Evolutionary conservation across 2,329 filamentous ascomycete genomes (phyloP).

Genomic region (Aspergillus terreus): DNA sequence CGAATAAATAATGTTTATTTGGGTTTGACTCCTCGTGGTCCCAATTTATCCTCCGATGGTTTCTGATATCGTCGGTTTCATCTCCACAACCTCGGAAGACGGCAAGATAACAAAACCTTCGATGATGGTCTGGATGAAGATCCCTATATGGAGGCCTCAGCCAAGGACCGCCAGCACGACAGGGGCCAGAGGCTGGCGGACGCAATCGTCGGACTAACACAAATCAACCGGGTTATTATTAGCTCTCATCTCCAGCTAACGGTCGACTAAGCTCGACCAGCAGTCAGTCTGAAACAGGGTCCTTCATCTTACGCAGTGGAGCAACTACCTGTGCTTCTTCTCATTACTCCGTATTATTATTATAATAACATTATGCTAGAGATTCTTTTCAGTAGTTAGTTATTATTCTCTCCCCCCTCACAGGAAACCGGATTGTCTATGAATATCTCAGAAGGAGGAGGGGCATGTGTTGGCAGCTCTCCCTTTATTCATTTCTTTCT

Average conservation of each 20-base stretch:
- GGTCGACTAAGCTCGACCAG: not conserved
- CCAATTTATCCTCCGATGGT: not conserved
- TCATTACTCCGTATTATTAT: too few relatives aligned
- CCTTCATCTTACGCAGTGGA: constrained; percentile 7
- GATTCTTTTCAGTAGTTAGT: too few relatives aligned
- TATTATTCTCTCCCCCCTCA: not conserved
- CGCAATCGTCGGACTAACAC: not conserved
- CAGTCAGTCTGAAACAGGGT: constrained; percentile 13
- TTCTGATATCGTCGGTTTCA: too few relatives aligned
- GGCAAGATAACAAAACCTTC: not conserved
- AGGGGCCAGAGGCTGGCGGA: too few relatives aligned
- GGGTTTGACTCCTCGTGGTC: not conserved
- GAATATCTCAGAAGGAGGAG: not conserved
- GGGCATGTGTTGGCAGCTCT: not conserved
- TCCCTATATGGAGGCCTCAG: too few relatives aligned
- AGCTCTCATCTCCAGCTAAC: not conserved
- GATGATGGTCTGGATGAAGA: too few relatives aligned
- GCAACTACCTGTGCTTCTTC: not conserved
- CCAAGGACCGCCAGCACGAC: too few relatives aligned
- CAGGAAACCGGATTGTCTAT: not conserved
- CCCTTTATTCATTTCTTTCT: not conserved
- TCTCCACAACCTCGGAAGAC: too few relatives aligned
- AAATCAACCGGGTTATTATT: not conserved
- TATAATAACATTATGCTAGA: too few relatives aligned
- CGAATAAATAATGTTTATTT: not conserved